These are phyloP conservation scores for Peronosclerospora sorghi DNA, from an alignment of 352 stramenopile genomes.

Conservation along the genomic window DNA sequence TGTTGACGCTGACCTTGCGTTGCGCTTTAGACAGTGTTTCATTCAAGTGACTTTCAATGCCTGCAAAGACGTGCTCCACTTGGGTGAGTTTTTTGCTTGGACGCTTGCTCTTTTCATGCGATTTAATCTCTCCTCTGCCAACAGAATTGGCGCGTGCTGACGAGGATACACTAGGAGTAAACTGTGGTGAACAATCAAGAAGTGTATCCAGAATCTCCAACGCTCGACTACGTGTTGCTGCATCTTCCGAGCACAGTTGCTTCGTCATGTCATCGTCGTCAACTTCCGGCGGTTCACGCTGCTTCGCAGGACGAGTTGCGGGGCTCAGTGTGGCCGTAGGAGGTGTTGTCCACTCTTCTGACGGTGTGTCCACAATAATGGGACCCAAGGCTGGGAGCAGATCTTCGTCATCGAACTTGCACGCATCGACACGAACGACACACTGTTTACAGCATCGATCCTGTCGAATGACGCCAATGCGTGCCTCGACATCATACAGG, in stretches of 20 bases:
- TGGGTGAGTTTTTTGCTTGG: slow-evolving; percentile 13
- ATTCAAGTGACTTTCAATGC: background rate
- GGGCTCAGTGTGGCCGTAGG: background rate
- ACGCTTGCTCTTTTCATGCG: slow-evolving; percentile 1
- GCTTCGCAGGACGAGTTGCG: slow-evolving; percentile 3
- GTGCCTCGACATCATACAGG: slow-evolving; percentile 38
- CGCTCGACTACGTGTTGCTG: slow-evolving; percentile 23
- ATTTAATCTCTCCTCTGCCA: slow-evolving; percentile 11
- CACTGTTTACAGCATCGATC: slow-evolving; percentile 38
- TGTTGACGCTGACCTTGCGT: background rate
- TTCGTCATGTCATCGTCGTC: slow-evolving; percentile 21
- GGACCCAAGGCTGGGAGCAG: slow-evolving; percentile 30
- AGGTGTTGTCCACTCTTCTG: slow-evolving; percentile 23
- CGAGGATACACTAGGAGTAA: slow-evolving; percentile 2
- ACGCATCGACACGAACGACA: slow-evolving; percentile 40
- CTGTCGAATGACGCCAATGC: slow-evolving; percentile 30
- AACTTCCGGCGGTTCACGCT: slow-evolving; percentile 9
- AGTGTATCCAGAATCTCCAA: slow-evolving; percentile 38
- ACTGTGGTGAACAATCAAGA: slow-evolving; percentile 16
- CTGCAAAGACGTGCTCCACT: slow-evolving; percentile 6
- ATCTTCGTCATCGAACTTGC: slow-evolving; percentile 43
- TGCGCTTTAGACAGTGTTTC: background rate
- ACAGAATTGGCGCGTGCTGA: background rate
- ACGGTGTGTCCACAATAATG: slow-evolving; percentile 27
- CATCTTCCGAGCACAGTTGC: slow-evolving; percentile 33